Evolutionary conservation across 352 stramenopile species (phyloP), one percentile per base, ranked within the genome.

Genomic region (Phytophthora megakarya): DNA sequence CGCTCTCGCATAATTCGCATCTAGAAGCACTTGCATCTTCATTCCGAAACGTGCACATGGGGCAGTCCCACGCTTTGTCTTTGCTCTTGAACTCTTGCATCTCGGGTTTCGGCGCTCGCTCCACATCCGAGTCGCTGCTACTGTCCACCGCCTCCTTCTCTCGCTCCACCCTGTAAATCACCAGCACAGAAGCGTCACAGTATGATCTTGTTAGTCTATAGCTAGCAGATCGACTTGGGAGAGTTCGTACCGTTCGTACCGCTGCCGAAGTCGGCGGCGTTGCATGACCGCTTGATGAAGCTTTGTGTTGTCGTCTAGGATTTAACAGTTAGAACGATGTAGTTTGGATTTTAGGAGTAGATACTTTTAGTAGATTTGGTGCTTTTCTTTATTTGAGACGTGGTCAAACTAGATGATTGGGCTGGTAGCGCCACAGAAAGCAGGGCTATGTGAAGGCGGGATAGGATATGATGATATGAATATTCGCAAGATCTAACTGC

Each of bases 1-100:
- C 43, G 12, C 59, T 79, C 16, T 69, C 61, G 51, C 80, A 88
- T 22, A 89, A 22, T 54, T 85, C 66, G 30, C 80, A 89, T 32
- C 51, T 38, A 2, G 18, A 44, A 3, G 57, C 56, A 43, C 3
- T 18, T 21, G 13, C 6, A n/a, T 67, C 23, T 52, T 67, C 65
- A 43, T 89, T 88, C 7, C 76, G 21, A 21, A 75, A 88, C 8
- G 80, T 89, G 48, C 80, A 89, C 39, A 66, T 70, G 7, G 44
- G 43, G 13, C 78, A 88, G 26, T 67, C 65, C 78, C 80, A 88
- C 8, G 47, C 10, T 3, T 50, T 51, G n/a, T 62, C 16, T n/a
- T n/a, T n/a, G 16, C 18, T 22, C 22, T 22, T 52, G 5, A 45
- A 37, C 21, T 62, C 23, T 26, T 61, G 39, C 10, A 26, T 18